A percentile compares a stretch with the other conserved stretches of the same genome.
phyloP scores from a whole-genome alignment of 495 filamentous ascomycete species.

The Aspergillus carlsbadensis region DNA sequence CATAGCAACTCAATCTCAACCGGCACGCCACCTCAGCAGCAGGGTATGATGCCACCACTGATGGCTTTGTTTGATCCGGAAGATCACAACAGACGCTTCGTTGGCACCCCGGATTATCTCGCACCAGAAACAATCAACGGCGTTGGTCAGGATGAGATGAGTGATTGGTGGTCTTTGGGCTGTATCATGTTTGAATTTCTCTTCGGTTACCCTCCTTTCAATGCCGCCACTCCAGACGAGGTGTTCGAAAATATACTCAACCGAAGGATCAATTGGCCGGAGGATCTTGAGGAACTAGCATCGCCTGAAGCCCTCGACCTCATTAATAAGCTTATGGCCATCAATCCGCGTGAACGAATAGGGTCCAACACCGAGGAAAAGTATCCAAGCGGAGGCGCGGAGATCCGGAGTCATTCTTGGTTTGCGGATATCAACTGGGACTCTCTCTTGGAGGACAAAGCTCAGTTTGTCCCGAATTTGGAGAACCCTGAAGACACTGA shows the following conservation, averaged over 20 bases:
- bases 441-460: conserved; percentile 84
- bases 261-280: conserved; percentile 86
- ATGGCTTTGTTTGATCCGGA: conserved; percentile 97
- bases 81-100: conserved; percentile 89
- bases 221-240: conserved; percentile 83
- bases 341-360: conserved; percentile 75
- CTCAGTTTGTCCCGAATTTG: conserved; percentile 88
- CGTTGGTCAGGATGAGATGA: conserved; percentile 91
- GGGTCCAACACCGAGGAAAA: conserved; percentile 82
- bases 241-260: conserved; percentile 96
- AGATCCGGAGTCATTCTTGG: conserved; percentile 88
- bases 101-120: conserved; percentile 95
- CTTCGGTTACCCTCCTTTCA: conserved; percentile 90
- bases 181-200: conserved; percentile 98
- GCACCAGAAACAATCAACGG: conserved; percentile 97
- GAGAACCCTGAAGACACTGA: conserved; percentile 97
- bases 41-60: conserved; percentile 84
- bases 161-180: conserved; percentile 99
- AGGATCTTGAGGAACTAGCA: conserved; percentile 65
- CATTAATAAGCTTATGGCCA: conserved; percentile 84
- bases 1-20: conserved; percentile 52
- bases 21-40: conserved; percentile 65
- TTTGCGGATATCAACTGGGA: conserved; percentile 88
- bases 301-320: conserved; percentile 88
- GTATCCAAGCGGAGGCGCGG: conserved; percentile 76